A percentile compares a stretch with the other conserved stretches of the same genome.
Conservation (phyloP, 2,329 filamentous ascomycete genomes). For the Septoria petroselini region DNA sequence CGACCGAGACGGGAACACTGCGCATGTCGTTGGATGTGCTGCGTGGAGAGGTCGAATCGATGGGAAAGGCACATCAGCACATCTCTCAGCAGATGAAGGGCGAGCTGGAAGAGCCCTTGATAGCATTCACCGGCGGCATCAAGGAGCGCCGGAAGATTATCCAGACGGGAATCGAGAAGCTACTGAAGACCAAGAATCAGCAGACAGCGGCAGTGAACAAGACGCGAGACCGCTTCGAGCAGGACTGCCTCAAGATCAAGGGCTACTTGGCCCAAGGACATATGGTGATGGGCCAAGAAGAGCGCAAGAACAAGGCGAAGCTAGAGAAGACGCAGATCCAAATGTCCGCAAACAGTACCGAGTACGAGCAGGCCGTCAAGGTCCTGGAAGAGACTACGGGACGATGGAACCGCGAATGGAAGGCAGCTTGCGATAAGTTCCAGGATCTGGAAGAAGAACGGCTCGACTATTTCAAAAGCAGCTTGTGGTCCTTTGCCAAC, state of each 20-base stretch:
- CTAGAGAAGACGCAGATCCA: slow-evolving; percentile 98
- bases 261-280: slow-evolving; percentile 97
- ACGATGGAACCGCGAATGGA: slow-evolving; percentile 98
- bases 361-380: slow-evolving; percentile 93
- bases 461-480: slow-evolving; percentile 95
- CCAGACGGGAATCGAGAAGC: slow-evolving; percentile 87
- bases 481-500: slow-evolving; percentile 96
- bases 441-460: slow-evolving; percentile 97
- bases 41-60: slow-evolving; percentile 83
- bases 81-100: slow-evolving; percentile 94
- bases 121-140: slow-evolving; percentile 88
- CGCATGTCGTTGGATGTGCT: slow-evolving; percentile 82
- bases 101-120: slow-evolving; percentile 88
- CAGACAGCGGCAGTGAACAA: slow-evolving; percentile 92
- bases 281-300: slow-evolving; percentile 99
- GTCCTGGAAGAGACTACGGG: slow-evolving; percentile 90
- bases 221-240: slow-evolving; percentile 90
- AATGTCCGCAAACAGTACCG: slow-evolving; percentile 81
- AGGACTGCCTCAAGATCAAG: slow-evolving; percentile 97
- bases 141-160: slow-evolving; percentile 97
- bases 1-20: slow-evolving; percentile 79
- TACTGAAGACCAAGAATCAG: slow-evolving; percentile 87
- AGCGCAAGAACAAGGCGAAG: slow-evolving; percentile 97
- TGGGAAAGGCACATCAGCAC: slow-evolving; percentile 87
- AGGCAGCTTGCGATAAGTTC: slow-evolving; percentile 94